These are phyloP conservation scores for Colletotrichum cuscutae DNA, from an alignment of 2,329 filamentous ascomycete species.

Conservation along the genomic window DNA sequence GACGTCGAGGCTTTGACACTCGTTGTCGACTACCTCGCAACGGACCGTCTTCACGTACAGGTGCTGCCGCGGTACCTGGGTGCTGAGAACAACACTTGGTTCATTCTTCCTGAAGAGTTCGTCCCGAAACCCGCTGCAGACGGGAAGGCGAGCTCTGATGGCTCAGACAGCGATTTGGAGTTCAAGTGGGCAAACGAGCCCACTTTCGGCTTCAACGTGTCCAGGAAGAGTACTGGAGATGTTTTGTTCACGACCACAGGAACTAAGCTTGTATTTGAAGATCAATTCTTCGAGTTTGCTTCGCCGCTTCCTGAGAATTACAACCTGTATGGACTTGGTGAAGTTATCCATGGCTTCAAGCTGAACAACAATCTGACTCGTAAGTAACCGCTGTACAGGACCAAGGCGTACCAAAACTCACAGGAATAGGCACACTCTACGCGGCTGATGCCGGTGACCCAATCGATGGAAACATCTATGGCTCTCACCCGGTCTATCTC, in stretches of 20 bases:
- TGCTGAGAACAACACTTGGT: constrained; percentile 72
- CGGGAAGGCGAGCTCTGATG: constrained; percentile 36
- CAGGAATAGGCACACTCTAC: constrained; percentile 57
- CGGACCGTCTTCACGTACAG: constrained; percentile 74
- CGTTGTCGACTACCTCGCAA: constrained; percentile 73
- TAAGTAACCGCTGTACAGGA: constrained; percentile 38
- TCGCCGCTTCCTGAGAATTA: constrained; percentile 75
- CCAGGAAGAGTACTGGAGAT: constrained; percentile 68
- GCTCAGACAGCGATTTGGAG: constrained; percentile 60
- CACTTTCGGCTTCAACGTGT: constrained; percentile 76
- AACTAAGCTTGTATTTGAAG: constrained; percentile 74
- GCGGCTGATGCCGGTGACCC: constrained; percentile 75
- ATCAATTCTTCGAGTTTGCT: constrained; percentile 81
- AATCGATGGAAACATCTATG: constrained; percentile 77
- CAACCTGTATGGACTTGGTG: constrained; percentile 80
- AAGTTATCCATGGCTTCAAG: constrained; percentile 76
- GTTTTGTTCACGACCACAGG: constrained; percentile 75
- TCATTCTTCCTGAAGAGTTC: constrained; percentile 71
- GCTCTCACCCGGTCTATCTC: constrained; percentile 81
- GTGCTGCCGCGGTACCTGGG: constrained; percentile 75
- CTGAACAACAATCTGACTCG: constrained; percentile 79
- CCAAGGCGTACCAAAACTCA: not conserved
- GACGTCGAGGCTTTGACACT: constrained; percentile 76
- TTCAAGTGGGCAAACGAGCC: constrained; percentile 63
- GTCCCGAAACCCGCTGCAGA: constrained; percentile 62